Evolutionary conservation across 2,329 filamentous ascomycete genomes (phyloP).

Genomic region (Clonostachys byssicola): DNA sequence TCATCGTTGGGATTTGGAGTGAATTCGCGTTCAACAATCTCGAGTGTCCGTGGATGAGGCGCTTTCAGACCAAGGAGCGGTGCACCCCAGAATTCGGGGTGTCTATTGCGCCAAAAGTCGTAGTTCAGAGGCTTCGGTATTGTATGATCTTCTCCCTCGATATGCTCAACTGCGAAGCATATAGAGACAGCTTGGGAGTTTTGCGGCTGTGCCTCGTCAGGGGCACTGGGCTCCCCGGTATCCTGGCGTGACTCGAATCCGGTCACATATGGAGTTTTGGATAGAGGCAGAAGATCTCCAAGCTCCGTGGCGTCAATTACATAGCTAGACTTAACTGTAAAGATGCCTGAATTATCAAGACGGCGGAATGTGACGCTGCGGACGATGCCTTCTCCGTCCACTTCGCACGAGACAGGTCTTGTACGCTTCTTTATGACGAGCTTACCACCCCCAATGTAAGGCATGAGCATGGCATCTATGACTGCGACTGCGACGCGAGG

Average conservation of each 20-base stretch:
- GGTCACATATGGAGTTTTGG: slow-evolving; percentile 14
- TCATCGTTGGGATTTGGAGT: slow-evolving; percentile 17
- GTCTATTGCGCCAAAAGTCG: slow-evolving; percentile 13
- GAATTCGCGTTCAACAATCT: slow-evolving; percentile 18
- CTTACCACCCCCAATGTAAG: slow-evolving; percentile 12
- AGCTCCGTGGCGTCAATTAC: slow-evolving; percentile 11
- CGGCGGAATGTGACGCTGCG: slow-evolving; percentile 4
- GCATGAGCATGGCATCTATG: slow-evolving; percentile 16
- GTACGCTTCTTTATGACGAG: slow-evolving; percentile 11
- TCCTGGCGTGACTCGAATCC: slow-evolving; percentile 15
- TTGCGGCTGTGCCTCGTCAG: slow-evolving; percentile 13
- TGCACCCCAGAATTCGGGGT: slow-evolving; percentile 17
- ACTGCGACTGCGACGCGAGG: slow-evolving; percentile 17
- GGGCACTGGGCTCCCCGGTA: slow-evolving; percentile 16
- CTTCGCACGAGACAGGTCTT: slow-evolving; percentile 11
- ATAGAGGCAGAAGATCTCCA: slow-evolving; percentile 12
- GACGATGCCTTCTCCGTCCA: slow-evolving; percentile 4
- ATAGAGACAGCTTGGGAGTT: slow-evolving; percentile 19
- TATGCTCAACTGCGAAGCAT: slow-evolving; percentile 19
- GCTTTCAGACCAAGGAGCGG: slow-evolving; percentile 13
- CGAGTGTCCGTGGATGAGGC: slow-evolving; percentile 15
- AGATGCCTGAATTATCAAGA: slow-evolving; percentile 3
- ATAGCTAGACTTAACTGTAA: slow-evolving; percentile 6
- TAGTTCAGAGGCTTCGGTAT: slow-evolving; percentile 12
- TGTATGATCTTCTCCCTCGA: slow-evolving; percentile 14